Evolutionary conservation across 305 asterid genomes (phyloP).

Genomic region (Monarda citriodora): DNA sequence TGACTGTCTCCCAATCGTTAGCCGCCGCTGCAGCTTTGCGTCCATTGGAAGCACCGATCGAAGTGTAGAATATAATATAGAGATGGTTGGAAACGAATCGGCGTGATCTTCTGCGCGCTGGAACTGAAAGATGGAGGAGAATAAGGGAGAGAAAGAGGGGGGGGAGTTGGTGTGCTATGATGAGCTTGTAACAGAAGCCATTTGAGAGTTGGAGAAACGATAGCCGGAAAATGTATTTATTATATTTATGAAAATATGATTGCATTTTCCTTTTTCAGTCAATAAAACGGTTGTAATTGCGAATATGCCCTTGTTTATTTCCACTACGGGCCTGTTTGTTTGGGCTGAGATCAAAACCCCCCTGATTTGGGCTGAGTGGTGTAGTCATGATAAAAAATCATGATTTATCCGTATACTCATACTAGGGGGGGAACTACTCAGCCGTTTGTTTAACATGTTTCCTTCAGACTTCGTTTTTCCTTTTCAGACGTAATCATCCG

Average conservation of each 20-base stretch:
- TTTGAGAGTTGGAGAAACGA: conserved; percentile 7
- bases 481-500: no score
- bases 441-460: no score
- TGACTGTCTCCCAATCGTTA: conserved; percentile 67
- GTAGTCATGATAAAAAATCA: no score
- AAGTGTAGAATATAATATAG: background rate
- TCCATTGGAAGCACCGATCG: conserved; percentile 36
- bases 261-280: background rate
- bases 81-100: conserved; percentile 5
- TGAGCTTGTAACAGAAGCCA: conserved; percentile 29
- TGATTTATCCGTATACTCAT: no score
- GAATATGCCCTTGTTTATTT: background rate
- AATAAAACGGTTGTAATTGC: background rate
- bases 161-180: background rate
- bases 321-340: no score
- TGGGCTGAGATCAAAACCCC: no score
- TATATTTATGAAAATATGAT: background rate
- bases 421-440: no score
- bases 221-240: background rate
- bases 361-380: no score
- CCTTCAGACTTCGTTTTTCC: no score
- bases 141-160: background rate
- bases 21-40: conserved; percentile 57
- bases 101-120: conserved; percentile 1
- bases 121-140: conserved; percentile 7